phyloP scores from a whole-genome alignment of 495 filamentous ascomycete genomes.

The Neurospora sp. region DNA sequence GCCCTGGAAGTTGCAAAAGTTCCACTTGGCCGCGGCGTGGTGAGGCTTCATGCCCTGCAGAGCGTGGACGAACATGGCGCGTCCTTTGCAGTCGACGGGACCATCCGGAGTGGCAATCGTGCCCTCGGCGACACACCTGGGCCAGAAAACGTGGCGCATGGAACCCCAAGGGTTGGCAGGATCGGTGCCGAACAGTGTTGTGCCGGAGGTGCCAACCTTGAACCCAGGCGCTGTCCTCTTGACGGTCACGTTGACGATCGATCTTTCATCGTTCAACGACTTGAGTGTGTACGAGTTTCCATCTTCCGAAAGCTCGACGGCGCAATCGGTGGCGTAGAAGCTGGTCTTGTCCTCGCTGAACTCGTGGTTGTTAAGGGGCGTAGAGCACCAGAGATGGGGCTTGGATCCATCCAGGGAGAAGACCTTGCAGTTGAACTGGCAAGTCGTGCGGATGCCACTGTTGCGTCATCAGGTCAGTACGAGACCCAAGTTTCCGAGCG shows the following conservation, averaged over 20 bases:
- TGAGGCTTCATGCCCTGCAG: constrained; percentile 99
- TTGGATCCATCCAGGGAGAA: constrained; percentile 60
- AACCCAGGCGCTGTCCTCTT: constrained; percentile 71
- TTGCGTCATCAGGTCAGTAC: constrained; percentile 20
- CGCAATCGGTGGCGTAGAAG: constrained; percentile 77
- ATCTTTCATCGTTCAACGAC: constrained; percentile 64
- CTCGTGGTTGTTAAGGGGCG: constrained; percentile 60
- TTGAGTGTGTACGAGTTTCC: constrained; percentile 74
- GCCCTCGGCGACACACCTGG: constrained; percentile 69
- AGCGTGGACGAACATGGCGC: constrained; percentile 66
- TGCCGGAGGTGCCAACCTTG: constrained; percentile 77
- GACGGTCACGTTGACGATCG: constrained; percentile 75
- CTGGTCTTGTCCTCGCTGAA: constrained; percentile 75
- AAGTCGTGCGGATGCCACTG: constrained; percentile 82
- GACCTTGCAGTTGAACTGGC: constrained; percentile 86
- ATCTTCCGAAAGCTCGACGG: constrained; percentile 75
- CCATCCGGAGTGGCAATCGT: constrained; percentile 75
- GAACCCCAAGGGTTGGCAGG: constrained; percentile 77
- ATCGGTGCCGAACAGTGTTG: constrained; percentile 76
- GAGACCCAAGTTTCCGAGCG: neutral
- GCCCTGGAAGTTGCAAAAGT: constrained; percentile 84
- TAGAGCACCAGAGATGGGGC: constrained; percentile 71
- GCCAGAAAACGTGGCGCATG: constrained; percentile 91
- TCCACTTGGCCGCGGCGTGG: constrained; percentile 90
- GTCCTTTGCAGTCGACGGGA: constrained; percentile 72